A percentile compares a stretch with the other conserved stretches of the same genome.
phyloP scores from a whole-genome alignment of 768 basidiomycete genomes.

The Tylopilus vinaceipallidus region DNA sequence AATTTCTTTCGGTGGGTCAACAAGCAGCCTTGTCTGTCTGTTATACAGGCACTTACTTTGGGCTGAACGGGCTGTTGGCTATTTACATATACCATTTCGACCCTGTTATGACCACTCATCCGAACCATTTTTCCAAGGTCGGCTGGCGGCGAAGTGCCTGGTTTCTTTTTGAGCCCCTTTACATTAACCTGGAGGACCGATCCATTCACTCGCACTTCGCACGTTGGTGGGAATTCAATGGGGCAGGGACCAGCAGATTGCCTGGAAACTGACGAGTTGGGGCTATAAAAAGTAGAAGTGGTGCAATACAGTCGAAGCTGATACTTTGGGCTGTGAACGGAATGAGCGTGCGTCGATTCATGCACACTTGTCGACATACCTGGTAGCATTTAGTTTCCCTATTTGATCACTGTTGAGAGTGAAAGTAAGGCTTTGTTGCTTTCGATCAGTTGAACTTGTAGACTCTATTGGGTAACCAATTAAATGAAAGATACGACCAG shows the following conservation, averaged over 20 bases:
- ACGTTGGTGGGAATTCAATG: slow-evolving; percentile 88
- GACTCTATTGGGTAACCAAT: slow-evolving; percentile 52
- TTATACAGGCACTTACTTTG: slow-evolving; percentile 49
- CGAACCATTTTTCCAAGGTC: slow-evolving; percentile 50
- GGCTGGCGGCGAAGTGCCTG: slow-evolving; percentile 90
- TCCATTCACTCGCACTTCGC: slow-evolving; percentile 86
- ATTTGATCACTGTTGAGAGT: slow-evolving; percentile 65
- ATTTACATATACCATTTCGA: slow-evolving; percentile 91
- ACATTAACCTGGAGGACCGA: slow-evolving; percentile 68
- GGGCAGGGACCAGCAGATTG: slow-evolving; percentile 56
- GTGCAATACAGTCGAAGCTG: slow-evolving; percentile 90
- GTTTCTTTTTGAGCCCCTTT: slow-evolving; percentile 93
- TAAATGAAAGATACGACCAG: background rate
- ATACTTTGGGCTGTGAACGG: slow-evolving; percentile 52
- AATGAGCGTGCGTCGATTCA: slow-evolving; percentile 9
- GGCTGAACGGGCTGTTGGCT: slow-evolving; percentile 73
- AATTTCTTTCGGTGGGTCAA: slow-evolving; percentile 76
- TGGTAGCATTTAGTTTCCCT: slow-evolving; percentile 52
- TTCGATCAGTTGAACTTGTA: slow-evolving; percentile 72
- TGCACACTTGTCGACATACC: slow-evolving; percentile 40
- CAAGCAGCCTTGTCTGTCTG: background rate
- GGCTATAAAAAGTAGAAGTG: slow-evolving; percentile 69
- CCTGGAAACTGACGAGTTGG: slow-evolving; percentile 50
- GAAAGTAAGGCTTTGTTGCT: slow-evolving; percentile 59
- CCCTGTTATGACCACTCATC: slow-evolving; percentile 51